Percentiles rank a stretch among this genome's conserved stretches.
Evolutionary conservation across 441 rosid species (phyloP).

Genomic region (Erodium texanum): DNA sequence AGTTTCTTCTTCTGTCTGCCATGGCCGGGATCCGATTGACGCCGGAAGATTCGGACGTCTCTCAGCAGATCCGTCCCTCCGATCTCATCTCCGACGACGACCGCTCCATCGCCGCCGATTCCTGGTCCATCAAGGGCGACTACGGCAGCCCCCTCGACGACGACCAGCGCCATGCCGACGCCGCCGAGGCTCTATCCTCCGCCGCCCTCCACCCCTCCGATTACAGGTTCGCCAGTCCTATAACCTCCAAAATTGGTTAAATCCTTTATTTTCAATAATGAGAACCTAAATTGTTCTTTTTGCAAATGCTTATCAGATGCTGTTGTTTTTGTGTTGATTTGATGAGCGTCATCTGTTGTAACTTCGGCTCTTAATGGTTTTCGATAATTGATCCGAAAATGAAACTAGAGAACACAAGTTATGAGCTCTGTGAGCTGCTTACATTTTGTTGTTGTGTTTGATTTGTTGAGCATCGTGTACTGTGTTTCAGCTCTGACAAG

Average conservation of each 20-base stretch:
- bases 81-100: slow-evolving; percentile 85
- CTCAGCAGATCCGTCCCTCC: slow-evolving; percentile 33
- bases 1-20: slow-evolving; percentile 6
- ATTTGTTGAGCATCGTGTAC: no score
- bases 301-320: neutral
- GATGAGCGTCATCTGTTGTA: no score
- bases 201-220: slow-evolving; percentile 69
- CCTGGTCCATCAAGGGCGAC: slow-evolving; percentile 95
- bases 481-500: slow-evolving; percentile 59
- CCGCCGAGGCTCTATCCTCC: slow-evolving; percentile 79
- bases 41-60: slow-evolving; percentile 63
- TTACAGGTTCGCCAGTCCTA: slow-evolving; percentile 44
- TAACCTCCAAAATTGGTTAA: no score
- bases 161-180: slow-evolving; percentile 93
- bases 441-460: neutral
- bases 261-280: neutral
- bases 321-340: slow-evolving; percentile 10
- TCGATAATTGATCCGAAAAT: no score
- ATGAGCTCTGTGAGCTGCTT: neutral
- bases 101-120: slow-evolving; percentile 91
- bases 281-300: neutral
- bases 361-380: no score
- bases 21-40: slow-evolving; percentile 70
- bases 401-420: neutral
- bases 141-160: slow-evolving; percentile 95